phyloP scores from a whole-genome alignment of 306 rosid species.

The Malus sieversii region DNA sequence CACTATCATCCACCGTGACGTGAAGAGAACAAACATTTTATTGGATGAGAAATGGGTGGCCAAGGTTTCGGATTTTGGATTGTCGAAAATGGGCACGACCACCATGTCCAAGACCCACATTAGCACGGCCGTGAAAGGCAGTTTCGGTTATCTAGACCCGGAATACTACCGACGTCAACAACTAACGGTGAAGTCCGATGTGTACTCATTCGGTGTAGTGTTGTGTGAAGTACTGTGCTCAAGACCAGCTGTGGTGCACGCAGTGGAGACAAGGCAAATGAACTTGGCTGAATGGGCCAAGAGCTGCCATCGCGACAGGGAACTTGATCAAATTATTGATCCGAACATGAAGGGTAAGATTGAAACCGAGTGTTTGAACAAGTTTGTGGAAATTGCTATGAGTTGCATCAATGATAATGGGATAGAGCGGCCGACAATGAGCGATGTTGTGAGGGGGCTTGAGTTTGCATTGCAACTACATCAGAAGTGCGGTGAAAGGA shows the following conservation, averaged over 20 bases:
- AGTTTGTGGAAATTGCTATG: neutral
- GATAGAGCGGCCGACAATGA: conserved; percentile 18
- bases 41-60: conserved; percentile 40
- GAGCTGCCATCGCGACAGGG: neutral
- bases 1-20: conserved; percentile 33
- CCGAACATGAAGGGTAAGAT: conserved; percentile 11
- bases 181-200: conserved; percentile 36
- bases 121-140: conserved; percentile 42
- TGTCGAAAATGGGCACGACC: conserved; percentile 29
- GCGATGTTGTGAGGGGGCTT: conserved; percentile 9
- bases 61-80: conserved; percentile 42
- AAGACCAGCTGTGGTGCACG: conserved; percentile 21
- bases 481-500: neutral
- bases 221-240: conserved; percentile 40
- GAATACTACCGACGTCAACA: conserved; percentile 36
- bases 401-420: conserved; percentile 17
- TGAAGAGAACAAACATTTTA: conserved; percentile 33
- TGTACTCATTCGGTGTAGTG: conserved; percentile 45
- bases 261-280: neutral
- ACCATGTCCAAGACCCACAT: conserved; percentile 23
- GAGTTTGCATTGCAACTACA: conserved; percentile 18
- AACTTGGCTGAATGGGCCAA: conserved; percentile 36
- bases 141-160: conserved; percentile 44
- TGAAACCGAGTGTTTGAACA: neutral
- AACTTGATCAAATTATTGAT: conserved; percentile 5